These are phyloP conservation scores for Alternaria brassicicola DNA, from an alignment of 2,329 filamentous ascomycete species.

Conservation along the genomic window DNA sequence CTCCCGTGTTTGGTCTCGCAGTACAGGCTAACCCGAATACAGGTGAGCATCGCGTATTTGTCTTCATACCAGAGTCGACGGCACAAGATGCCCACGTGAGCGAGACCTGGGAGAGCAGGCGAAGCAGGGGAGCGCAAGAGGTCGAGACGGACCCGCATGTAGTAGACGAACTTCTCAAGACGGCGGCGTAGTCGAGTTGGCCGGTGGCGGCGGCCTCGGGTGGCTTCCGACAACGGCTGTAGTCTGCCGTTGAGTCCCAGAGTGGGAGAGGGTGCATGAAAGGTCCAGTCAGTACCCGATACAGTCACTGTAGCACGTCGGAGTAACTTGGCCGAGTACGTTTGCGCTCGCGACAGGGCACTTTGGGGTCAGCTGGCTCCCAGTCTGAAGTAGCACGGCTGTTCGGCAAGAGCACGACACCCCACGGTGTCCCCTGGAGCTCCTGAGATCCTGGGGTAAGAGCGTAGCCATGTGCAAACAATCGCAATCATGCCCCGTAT, in stretches of 20 bases:
- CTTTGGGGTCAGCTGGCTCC: neutral
- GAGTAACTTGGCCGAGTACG: neutral
- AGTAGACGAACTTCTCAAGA: slow-evolving; percentile 32
- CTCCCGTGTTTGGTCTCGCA: neutral
- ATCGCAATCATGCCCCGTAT: neutral
- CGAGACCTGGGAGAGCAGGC: slow-evolving; percentile 33
- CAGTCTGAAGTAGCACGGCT: neutral
- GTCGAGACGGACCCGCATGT: slow-evolving; percentile 38
- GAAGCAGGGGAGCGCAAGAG: slow-evolving; percentile 21
- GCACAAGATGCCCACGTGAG: slow-evolving; percentile 36
- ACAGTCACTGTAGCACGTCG: neutral
- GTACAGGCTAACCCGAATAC: neutral
- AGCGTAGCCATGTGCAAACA: neutral
- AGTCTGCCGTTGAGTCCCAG: neutral
- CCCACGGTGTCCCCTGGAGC: neutral
- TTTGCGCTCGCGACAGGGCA: neutral
- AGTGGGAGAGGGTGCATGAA: neutral
- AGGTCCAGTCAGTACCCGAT: neutral
- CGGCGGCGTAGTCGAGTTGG: slow-evolving; percentile 13
- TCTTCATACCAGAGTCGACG: slow-evolving; percentile 35
- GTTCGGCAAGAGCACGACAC: neutral
- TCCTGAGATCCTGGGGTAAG: neutral
- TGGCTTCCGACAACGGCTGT: slow-evolving; percentile 5
- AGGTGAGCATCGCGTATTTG: slow-evolving; percentile 42
- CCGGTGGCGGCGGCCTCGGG: neutral